Evolutionary conservation across 148 eudicot species (phyloP), one percentile per base, ranked within the genome.

Genomic region (Cornus suecica): DNA sequence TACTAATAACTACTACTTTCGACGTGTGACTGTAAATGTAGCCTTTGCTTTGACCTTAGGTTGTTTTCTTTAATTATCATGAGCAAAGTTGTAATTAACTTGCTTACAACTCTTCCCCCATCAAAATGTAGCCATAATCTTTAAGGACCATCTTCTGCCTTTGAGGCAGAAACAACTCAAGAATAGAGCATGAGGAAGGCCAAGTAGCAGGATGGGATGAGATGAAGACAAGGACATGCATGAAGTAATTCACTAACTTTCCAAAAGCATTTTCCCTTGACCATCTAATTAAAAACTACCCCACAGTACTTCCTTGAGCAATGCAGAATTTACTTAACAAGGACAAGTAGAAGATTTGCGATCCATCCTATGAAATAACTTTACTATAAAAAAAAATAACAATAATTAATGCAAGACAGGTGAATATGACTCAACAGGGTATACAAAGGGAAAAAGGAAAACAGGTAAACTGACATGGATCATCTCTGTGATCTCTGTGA

Each of bases 401-500:
- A n/a, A n/a, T n/a, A n/a, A 70, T 34, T 58, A 25, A 72, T 72
- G 41, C 8, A 30, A 51, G 61, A 72, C 20, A 22, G 45, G 58
- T 31, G 10, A 5, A 22, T 18, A 31, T 22, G 10, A 13, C 11
- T 37, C 24, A 13, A 42, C 22, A 70, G 10, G 27, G 18, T 45
- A 22, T 27, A 31, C 8, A 32, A 11, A 48, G 20, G 15, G 24
- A 10, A 32, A 27, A 20, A 54, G 15, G n/a, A 68, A 61, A 64
- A n/a, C 24, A 52, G 16, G 51, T 45, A 76, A n/a, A 61, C 93
- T 78, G 34, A 94, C 98, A 90, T 94, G 98, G 67, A 94, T 94
- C 98, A 94, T 94, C 84, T 91, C 98, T 51, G 94, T 91, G 78
- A 94, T 90, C 81, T 88, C 98, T 76, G 98, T 97, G 54, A 94